Evolutionary conservation across 164 flowering plant genomes (phyloP).

Genomic region (Berberis thunbergii): DNA sequence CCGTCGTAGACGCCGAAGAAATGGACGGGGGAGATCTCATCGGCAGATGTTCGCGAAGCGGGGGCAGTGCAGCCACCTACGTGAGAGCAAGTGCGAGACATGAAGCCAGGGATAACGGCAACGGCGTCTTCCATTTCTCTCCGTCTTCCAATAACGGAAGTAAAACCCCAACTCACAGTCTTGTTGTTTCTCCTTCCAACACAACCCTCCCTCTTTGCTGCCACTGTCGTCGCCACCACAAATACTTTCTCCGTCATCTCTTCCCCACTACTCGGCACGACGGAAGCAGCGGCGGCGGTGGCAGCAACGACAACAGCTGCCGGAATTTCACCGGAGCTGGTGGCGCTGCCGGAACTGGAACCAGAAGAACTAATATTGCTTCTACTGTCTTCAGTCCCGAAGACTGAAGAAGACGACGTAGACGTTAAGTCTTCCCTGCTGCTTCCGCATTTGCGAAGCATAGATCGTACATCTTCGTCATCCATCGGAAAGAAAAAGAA

Average conservation of each 20-base stretch:
- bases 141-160: conserved; percentile 55
- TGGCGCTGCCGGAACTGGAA: neutral
- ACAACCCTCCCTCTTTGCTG: neutral
- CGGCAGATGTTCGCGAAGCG: conserved; percentile 27
- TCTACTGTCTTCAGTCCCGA: neutral
- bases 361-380: neutral
- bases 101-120: conserved; percentile 43
- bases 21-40: conserved; percentile 44
- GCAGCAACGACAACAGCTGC: neutral
- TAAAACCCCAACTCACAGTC: conserved; percentile 34
- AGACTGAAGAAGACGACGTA: neutral
- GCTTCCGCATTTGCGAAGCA: no score
- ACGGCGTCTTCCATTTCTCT: conserved; percentile 77
- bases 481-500: neutral
- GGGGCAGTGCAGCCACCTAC: conserved; percentile 64
- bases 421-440: neutral
- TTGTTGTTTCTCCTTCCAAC: neutral
- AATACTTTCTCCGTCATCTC: neutral
- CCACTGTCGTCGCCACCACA: neutral
- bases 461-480: neutral
- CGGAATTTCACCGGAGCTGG: neutral
- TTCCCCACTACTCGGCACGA: neutral
- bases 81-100: conserved; percentile 36
- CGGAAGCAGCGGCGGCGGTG: neutral
- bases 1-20: conserved; percentile 85